These are phyloP conservation scores for Ilyonectria sp. DNA, from an alignment of 2,329 filamentous ascomycete species.

Conservation along the genomic window DNA sequence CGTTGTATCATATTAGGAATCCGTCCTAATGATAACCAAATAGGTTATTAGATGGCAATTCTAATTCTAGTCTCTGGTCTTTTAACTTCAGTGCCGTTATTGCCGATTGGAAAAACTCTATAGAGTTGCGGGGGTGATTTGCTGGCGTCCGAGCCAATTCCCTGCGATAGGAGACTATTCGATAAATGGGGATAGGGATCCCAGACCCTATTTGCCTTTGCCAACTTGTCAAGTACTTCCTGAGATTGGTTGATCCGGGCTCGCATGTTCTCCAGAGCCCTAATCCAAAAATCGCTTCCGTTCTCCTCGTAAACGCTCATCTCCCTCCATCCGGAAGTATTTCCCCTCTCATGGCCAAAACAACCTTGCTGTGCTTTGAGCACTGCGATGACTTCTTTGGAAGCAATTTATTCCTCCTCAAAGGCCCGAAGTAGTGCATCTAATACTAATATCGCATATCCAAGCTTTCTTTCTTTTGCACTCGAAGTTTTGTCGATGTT, in stretches of 20 bases:
- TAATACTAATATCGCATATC: neutral
- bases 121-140: neutral
- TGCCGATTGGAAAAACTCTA: neutral
- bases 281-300: neutral
- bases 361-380: neutral
- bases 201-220: neutral
- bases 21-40: neutral
- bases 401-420: neutral
- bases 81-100: neutral
- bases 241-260: slow-evolving; percentile 6
- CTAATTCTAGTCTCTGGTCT: neutral
- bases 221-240: neutral
- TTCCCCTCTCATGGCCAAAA: neutral
- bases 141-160: too few relatives aligned
- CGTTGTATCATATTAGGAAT: too few relatives aligned
- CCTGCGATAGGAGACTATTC: too few relatives aligned
- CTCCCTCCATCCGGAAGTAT: slow-evolving; percentile 5
- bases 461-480: neutral
- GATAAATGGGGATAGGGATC: neutral
- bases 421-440: neutral
- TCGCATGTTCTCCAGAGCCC: neutral
- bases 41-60: neutral
- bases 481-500: neutral
- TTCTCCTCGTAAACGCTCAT: neutral
- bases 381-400: neutral